These are phyloP conservation scores for Arthrobotrys entomopaga DNA, from an alignment of 2,329 filamentous ascomycete genomes.

Conservation along the genomic window DNA sequence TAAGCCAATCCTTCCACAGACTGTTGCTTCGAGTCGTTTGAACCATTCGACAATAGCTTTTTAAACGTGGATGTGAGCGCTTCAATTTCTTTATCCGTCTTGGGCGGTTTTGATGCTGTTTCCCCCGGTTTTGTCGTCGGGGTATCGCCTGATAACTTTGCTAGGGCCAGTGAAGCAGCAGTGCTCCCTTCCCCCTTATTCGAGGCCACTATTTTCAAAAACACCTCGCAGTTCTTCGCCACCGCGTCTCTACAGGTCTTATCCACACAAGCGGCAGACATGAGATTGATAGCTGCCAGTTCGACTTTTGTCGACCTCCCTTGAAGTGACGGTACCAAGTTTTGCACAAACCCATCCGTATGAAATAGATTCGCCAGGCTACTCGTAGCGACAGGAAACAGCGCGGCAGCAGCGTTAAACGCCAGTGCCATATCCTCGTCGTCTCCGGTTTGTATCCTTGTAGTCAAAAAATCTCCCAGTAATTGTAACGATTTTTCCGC, in stretches of 20 bases:
- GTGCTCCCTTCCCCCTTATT: conserved; percentile 72
- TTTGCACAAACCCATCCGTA: conserved; percentile 83
- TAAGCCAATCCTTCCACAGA: conserved; percentile 93
- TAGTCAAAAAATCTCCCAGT: conserved; percentile 66
- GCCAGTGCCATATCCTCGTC: conserved; percentile 90
- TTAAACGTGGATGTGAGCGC: conserved; percentile 73
- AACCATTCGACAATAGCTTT: conserved; percentile 72
- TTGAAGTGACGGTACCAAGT: conserved; percentile 76
- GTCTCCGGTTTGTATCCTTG: conserved; percentile 77
- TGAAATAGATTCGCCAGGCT: conserved; percentile 76
- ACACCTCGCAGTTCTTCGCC: conserved; percentile 82
- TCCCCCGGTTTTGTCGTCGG: conserved; percentile 55
- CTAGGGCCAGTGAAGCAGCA: conserved; percentile 77
- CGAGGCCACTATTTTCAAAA: conserved; percentile 85
- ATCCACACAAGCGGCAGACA: conserved; percentile 92
- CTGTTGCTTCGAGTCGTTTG: conserved; percentile 71
- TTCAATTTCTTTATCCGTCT: conserved; percentile 69
- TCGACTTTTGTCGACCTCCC: conserved; percentile 77
- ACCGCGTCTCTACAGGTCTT: conserved; percentile 83
- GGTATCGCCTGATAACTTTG: conserved; percentile 73
- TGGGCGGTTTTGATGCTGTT: conserved; percentile 63
- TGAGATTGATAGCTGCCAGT: conserved; percentile 83
- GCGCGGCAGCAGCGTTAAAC: conserved; percentile 87
- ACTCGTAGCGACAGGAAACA: conserved; percentile 77
- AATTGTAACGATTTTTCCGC: conserved; percentile 54